Evolutionary conservation across 208 protist species (phyloP), one percentile per base, ranked within the genome.

Genomic region (Trypanosoma scelopori): DNA sequence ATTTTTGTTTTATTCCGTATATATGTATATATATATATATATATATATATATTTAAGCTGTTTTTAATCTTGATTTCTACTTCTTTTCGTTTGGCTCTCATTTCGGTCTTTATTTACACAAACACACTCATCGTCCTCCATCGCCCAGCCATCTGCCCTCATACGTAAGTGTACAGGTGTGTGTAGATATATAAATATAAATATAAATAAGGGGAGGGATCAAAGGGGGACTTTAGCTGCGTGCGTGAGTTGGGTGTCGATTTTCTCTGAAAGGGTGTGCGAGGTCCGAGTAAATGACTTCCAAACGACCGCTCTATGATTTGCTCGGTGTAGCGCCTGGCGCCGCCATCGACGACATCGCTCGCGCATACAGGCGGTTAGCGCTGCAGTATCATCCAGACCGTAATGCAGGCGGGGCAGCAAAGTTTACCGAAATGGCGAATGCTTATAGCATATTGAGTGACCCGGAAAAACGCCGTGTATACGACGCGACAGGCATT

Each of bases 361-460:
- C 71, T 1, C 80, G 85, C 15, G 85, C 87, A 0, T 96, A 97
- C 66, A 73, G 89, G 22, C 75, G 68, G 1, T 62, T 93, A 7
- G 89, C 90, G 25, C 73, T 94, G 1, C 57, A 91, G 57, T 95
- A 87, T 74, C 92, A 97, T 69, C 92, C 92, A 5, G 92, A 97
- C 39, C 83, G 84, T 46, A 94, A 97, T 67, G 86, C 82, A 0
- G 78, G 92, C 42, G 91, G 91, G 30, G 73, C 67, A 32, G 79
- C 92, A 25, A 79, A 88, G 59, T 97, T 97, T 73, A 93, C 93
- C 55, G 56, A 77, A 42, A 92, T 99, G 45, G 84, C 85, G 32
- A 83, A 92, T 52, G 98, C 98, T 25, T 99, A 99, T 73, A 89
- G 97, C n/a, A 80, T 99, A 1, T 85, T 99, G 9, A 81, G 64